phyloP scores from a whole-genome alignment of 2,329 filamentous ascomycete species.

The Aureobasidium zeae region DNA sequence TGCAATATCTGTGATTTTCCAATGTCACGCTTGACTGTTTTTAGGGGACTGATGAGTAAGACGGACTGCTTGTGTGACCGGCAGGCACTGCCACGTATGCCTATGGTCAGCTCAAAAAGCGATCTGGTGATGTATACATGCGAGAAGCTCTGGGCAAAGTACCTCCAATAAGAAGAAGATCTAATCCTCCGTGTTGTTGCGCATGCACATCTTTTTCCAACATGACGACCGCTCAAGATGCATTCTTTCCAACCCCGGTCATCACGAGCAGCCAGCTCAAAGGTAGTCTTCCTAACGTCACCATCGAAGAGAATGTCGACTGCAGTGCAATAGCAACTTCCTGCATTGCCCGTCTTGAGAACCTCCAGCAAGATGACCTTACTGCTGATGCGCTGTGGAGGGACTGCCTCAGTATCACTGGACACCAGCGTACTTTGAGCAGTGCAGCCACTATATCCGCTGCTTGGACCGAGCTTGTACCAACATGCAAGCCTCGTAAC shows the following conservation, averaged over 20 bases:
- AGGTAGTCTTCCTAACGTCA: constrained; percentile 8
- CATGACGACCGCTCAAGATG: constrained; percentile 2
- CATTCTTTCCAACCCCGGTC: constrained; percentile 2
- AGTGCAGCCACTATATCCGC: constrained; percentile 34
- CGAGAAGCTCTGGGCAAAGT: too few relatives aligned
- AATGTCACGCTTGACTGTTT: too few relatives aligned
- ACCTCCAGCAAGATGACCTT: constrained; percentile 12
- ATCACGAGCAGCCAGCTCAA: constrained; percentile 11
- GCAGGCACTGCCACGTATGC: too few relatives aligned
- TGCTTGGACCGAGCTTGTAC: constrained; percentile 29
- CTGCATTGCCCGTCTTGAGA: constrained; percentile 12
- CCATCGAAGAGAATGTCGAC: constrained; percentile 11
- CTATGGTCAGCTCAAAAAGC: too few relatives aligned
- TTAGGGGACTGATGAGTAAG: too few relatives aligned
- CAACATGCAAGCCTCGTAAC: constrained; percentile 26
- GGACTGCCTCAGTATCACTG: constrained; percentile 49
- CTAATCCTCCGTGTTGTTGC: too few relatives aligned
- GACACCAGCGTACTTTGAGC: constrained; percentile 48
- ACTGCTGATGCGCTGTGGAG: constrained; percentile 36
- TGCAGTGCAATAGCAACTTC: constrained; percentile 4
- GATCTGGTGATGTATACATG: too few relatives aligned
- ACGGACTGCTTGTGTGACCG: too few relatives aligned
- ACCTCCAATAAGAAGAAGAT: too few relatives aligned
- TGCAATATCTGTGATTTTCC: too few relatives aligned
- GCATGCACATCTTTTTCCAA: too few relatives aligned